A percentile compares a stretch with the other conserved stretches of the same genome.
These are phyloP conservation scores for Saccharomycodes ludwigii DNA, from an alignment of 805 yeast genomes.

Conservation along the genomic window DNA sequence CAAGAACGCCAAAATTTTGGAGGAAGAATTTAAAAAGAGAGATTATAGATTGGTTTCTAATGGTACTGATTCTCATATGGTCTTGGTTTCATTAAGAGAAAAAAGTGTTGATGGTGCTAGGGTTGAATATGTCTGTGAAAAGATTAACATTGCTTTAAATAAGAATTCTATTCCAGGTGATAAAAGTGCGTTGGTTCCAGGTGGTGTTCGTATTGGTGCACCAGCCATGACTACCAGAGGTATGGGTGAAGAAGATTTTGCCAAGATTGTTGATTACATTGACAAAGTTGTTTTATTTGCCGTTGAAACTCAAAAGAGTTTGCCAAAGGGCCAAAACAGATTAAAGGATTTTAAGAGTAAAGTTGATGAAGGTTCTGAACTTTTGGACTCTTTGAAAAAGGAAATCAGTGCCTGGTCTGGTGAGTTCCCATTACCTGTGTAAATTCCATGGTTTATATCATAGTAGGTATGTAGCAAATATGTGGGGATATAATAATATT, in stretches of 20 bases:
- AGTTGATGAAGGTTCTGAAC: constrained; percentile 59
- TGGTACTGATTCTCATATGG: constrained; percentile 97
- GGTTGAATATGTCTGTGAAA: constrained; percentile 89
- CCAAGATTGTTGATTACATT: constrained; percentile 66
- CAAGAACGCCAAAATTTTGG: constrained; percentile 78
- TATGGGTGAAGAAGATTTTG: constrained; percentile 76
- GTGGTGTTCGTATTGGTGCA: constrained; percentile 95
- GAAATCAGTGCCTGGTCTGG: constrained; percentile 92
- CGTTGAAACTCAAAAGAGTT: constrained; percentile 55
- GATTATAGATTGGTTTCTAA: constrained; percentile 80
- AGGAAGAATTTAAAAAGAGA: constrained; percentile 51
- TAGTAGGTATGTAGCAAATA: too few relatives aligned
- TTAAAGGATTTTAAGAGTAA: constrained; percentile 90
- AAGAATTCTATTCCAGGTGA: constrained; percentile 98
- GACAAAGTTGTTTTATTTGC: constrained; percentile 71
- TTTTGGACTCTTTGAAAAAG: constrained; percentile 50
- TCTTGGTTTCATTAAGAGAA: constrained; percentile 76
- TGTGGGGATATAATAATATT: too few relatives aligned
- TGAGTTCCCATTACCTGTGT: constrained; percentile 64
- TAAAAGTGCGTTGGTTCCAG: constrained; percentile 90
- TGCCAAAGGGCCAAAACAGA: constrained; percentile 89
- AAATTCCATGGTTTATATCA: too few relatives aligned
- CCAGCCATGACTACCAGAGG: constrained; percentile 99
- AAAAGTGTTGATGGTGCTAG: constrained; percentile 95
- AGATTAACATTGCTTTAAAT: constrained; percentile 88